Evolutionary conservation across 805 yeast genomes (phyloP).

Genomic region (Yarrowia sp.): DNA sequence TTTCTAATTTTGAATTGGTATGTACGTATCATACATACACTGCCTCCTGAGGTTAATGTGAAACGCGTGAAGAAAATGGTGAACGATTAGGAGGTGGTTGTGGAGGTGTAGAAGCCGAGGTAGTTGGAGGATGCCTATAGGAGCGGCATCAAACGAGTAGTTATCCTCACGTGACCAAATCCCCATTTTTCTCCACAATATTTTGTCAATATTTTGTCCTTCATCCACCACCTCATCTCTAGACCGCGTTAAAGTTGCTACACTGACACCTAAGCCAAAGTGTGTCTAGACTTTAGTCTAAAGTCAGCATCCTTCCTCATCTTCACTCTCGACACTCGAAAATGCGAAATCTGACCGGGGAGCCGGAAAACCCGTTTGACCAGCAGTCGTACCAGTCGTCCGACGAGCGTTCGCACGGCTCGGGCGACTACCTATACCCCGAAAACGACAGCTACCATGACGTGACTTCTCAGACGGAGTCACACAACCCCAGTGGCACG

Average conservation of each 20-base stretch:
- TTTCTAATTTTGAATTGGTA: constrained; percentile 13
- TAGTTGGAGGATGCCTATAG: too few relatives aligned
- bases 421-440: constrained; percentile 36
- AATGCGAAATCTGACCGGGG: constrained; percentile 37
- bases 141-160: too few relatives aligned
- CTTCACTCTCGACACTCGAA: background rate
- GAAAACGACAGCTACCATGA: constrained; percentile 20
- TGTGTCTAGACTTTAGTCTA: background rate
- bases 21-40: constrained; percentile 9
- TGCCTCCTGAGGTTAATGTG: constrained; percentile 33
- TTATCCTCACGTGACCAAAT: background rate
- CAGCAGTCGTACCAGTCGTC: constrained; percentile 38
- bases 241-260: constrained; percentile 27
- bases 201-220: too few relatives aligned
- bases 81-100: background rate
- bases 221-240: too few relatives aligned
- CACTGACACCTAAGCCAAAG: constrained; percentile 18
- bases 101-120: background rate
- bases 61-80: constrained; percentile 10
- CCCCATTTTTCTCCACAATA: background rate
- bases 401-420: constrained; percentile 34
- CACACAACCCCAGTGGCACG: constrained; percentile 3
- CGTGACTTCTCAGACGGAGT: background rate
- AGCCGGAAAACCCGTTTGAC: constrained; percentile 37
- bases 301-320: too few relatives aligned